These are phyloP conservation scores for Oryza meyeriana DNA, from an alignment of 176 grass and related monocot genomes.

Conservation along the genomic window DNA sequence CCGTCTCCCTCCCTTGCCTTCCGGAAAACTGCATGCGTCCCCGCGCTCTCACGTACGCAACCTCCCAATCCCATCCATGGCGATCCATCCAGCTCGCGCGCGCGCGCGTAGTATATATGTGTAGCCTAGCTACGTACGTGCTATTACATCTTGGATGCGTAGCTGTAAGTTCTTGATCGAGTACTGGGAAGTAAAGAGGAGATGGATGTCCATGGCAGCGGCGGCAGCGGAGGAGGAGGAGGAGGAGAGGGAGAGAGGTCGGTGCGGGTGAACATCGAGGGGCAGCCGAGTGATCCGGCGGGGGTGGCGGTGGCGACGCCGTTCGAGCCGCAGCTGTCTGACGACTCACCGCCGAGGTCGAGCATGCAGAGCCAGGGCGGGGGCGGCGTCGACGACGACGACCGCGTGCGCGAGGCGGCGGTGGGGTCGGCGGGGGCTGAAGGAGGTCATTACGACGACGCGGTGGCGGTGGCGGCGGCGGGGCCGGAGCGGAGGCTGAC, in stretches of 20 bases:
- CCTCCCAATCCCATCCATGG: conserved; percentile 34
- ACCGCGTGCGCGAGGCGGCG: neutral
- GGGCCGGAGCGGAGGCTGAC: conserved; percentile 67
- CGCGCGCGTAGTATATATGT: neutral
- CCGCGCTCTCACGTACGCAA: conserved; percentile 31
- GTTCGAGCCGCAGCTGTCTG: conserved; percentile 63
- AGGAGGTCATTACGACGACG: neutral
- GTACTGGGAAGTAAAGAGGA: neutral
- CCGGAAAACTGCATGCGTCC: conserved; percentile 37
- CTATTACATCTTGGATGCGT: neutral
- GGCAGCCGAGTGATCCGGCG: conserved; percentile 38
- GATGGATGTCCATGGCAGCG: neutral
- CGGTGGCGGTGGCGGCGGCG: neutral
- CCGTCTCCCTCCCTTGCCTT: conserved; percentile 48
- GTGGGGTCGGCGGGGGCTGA: neutral
- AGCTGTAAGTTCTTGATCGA: neutral
- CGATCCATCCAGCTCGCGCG: neutral
- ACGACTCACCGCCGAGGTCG: conserved; percentile 22
- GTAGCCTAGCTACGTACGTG: neutral
- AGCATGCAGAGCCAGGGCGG: neutral
- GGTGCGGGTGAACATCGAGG: conserved; percentile 45
- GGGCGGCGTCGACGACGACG: neutral
- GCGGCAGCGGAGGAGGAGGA: neutral
- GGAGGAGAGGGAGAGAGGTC: neutral
- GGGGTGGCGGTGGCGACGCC: conserved; percentile 26